A percentile compares a stretch with the other conserved stretches of the same genome.
Conservation (phyloP, 2,329 filamentous ascomycete species). For the Acrocalymma vagum region DNA sequence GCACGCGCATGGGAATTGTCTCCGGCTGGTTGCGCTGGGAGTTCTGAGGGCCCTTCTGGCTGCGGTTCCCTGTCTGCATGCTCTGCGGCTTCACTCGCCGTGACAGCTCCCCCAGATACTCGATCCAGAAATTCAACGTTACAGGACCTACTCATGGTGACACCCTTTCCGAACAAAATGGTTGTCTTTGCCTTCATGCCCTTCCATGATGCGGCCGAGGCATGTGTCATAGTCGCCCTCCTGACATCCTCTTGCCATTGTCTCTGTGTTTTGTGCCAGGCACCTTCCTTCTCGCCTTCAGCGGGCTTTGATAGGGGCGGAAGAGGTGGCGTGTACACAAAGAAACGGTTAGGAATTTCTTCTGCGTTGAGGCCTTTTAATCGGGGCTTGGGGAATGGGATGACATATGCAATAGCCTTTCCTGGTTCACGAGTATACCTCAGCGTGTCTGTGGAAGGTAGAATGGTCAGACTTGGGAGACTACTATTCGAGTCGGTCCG, state of each 20-base stretch:
- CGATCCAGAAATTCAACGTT: conserved; percentile 56
- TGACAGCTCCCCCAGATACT: conserved; percentile 33
- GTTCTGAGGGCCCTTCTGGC: too few species aligned
- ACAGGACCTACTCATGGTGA: conserved; percentile 50
- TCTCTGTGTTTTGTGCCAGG: conserved; percentile 53
- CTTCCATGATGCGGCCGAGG: conserved; percentile 52
- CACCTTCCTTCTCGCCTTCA: conserved; percentile 53
- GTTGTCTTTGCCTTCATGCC: conserved; percentile 53
- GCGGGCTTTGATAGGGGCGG: conserved; percentile 51
- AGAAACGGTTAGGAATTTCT: conserved; percentile 50
- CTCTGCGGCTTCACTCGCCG: conserved; percentile 9
- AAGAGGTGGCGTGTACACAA: conserved; percentile 56
- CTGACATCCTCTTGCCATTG: conserved; percentile 58
- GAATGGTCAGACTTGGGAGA: conserved; percentile 16
- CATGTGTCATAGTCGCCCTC: conserved; percentile 50
- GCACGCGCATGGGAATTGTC: conserved; percentile 40
- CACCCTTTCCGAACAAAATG: conserved; percentile 51
- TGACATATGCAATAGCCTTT: conserved; percentile 53
- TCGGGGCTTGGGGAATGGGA: conserved; percentile 55
- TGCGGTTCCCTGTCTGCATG: conserved; percentile 5
- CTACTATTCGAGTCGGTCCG: conserved; percentile 9
- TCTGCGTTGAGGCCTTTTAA: conserved; percentile 41
- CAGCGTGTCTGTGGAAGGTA: conserved; percentile 41
- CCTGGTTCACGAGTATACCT: conserved; percentile 53
- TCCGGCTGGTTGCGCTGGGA: conserved; percentile 35